phyloP scores from a whole-genome alignment of 495 filamentous ascomycete species.

The Cercophora samala region DNA sequence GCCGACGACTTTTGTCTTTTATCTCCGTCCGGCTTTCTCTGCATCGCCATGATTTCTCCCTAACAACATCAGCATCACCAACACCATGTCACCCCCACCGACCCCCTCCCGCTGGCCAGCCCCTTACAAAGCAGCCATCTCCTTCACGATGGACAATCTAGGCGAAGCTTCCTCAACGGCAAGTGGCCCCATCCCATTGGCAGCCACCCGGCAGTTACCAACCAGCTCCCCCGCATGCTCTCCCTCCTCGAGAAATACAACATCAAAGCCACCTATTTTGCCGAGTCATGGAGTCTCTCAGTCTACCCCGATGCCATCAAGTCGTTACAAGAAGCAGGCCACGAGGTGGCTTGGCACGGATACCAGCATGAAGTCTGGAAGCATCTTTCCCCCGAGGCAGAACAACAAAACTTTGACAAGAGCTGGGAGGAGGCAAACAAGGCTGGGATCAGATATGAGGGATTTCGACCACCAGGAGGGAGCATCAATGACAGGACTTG shows the following conservation, averaged over 20 bases:
- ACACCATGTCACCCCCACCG: background rate
- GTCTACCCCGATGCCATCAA: constrained; percentile 29
- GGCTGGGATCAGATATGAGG: constrained; percentile 26
- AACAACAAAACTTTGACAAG: constrained; percentile 24
- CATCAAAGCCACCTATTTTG: constrained; percentile 35
- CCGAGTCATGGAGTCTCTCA: constrained; percentile 36
- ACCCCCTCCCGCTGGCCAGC: constrained; percentile 27
- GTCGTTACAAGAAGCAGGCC: constrained; percentile 18
- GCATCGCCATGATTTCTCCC: background rate
- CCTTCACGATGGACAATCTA: constrained; percentile 40
- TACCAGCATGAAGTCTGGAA: constrained; percentile 36
- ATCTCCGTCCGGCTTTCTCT: background rate
- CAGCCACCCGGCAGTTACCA: constrained; percentile 29
- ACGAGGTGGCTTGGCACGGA: constrained; percentile 39
- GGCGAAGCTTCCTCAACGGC: constrained; percentile 35
- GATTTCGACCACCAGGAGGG: constrained; percentile 36
- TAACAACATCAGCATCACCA: background rate
- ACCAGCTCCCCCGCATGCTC: constrained; percentile 35
- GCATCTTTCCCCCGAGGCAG: constrained; percentile 16
- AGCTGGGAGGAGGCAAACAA: constrained; percentile 22
- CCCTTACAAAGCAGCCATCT: constrained; percentile 31
- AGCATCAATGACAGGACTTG: constrained; percentile 28
- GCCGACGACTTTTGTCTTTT: no score
- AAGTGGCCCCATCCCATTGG: constrained; percentile 31
- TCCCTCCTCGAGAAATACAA: constrained; percentile 24